Base-by-base conservation (phyloP, 441 rosid genomes). In the Syzygium syzygioides region DNA sequence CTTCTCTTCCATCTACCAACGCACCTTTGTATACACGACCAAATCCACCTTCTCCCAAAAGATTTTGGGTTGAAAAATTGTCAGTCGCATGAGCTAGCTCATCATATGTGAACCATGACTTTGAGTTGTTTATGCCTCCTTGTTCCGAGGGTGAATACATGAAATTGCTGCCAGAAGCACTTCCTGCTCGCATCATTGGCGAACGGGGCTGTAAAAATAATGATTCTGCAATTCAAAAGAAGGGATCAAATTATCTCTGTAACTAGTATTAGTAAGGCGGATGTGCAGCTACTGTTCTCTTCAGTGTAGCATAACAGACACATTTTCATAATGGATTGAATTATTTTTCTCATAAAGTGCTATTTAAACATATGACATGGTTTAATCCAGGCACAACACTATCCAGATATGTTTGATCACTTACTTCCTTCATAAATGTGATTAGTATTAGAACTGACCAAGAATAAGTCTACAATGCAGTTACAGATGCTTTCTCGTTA, bases 31-130 rank as follows among this genome's bases (percentile, higher is more conserved):
- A 86, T 37, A 89, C 90, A 59, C 90, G 55, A 59, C 90, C 90
- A 59, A 89, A 89, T 71, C 90, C 90, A 86, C 90, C 90, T 86
- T 89, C 90, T 17, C 90, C 90, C 83, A 89, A 37, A 79, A 89
- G 84, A 83, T 89, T 86, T 8, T 48, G 90, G 86, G 62, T 55
- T 9, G 90, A 89, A 86, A 89, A 89, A 37, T 88, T 88, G 64
- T 89, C 30, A 18, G 90, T 89, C 1, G 88, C 90, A 19, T 89
- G 88, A 83, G 85, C 86, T 26, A 89, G 86, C 83, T 89, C 90
- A 45, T 89, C 88, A 7, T 80, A 89, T 52, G 90, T 86, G 90
- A 89, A 89, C 90, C 90, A 89, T 59, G 90, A 80, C 86, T 54
- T 86, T 60, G 90, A 86, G 64, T 89, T 89, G 90, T 89, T 89